Conservation (phyloP, 75 land plant genomes). For the Cupressus sempervirens region DNA sequence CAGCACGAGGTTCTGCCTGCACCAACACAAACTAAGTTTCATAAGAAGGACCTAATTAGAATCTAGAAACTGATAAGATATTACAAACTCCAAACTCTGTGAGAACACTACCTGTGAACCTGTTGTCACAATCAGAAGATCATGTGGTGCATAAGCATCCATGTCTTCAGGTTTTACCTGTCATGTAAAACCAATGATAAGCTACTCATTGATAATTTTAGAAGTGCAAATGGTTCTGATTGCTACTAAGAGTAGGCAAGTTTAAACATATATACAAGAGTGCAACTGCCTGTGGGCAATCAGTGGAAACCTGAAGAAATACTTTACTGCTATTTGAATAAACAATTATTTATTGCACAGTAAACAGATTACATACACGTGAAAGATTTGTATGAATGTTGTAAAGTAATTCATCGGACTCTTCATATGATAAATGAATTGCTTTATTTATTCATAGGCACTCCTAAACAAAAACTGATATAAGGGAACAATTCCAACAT, state of each 20-base stretch:
- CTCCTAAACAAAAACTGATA: too few species aligned
- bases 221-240: slow-evolving; percentile 1
- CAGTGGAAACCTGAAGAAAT: background rate
- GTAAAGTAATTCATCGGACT: too few species aligned
- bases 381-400: too few species aligned
- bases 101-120: slow-evolving; percentile 78
- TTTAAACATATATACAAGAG: background rate
- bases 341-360: too few species aligned
- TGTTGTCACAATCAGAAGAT: slow-evolving; percentile 93
- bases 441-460: too few species aligned
- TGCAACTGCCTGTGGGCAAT: background rate
- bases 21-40: slow-evolving; percentile 17
- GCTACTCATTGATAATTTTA: background rate
- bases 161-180: slow-evolving; percentile 97
- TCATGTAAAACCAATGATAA: slow-evolving; percentile 7
- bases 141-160: slow-evolving; percentile 92
- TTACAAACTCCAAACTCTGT: slow-evolving; percentile 13
- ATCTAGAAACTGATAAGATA: background rate
- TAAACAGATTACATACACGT: too few species aligned
- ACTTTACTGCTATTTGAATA: background rate
- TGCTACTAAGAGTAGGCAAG: background rate
- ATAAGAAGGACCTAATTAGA: background rate
- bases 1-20: slow-evolving; percentile 99
- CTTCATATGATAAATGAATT: too few species aligned
- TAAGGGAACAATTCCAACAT: too few species aligned